phyloP scores from a whole-genome alignment of 805 yeast species.

The Teunomyces lycoperdinae region DNA sequence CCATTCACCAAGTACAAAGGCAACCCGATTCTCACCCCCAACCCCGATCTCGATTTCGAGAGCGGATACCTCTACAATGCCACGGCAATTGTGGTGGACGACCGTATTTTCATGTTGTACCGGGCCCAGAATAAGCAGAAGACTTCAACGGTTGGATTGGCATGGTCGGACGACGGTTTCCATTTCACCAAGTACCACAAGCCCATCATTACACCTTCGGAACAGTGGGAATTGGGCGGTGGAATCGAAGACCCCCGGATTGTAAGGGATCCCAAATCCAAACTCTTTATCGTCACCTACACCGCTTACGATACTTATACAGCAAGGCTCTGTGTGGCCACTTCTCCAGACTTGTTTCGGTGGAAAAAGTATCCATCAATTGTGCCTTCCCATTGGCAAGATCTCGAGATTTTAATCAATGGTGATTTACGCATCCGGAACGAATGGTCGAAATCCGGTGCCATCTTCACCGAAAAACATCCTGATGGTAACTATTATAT shows the following conservation, averaged over 20 bases:
- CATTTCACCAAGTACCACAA: slow-evolving; percentile 26
- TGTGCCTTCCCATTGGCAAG: slow-evolving; percentile 30
- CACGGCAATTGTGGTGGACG: slow-evolving; percentile 39
- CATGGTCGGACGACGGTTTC: slow-evolving; percentile 41
- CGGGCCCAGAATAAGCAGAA: slow-evolving; percentile 37
- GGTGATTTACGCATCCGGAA: slow-evolving; percentile 26
- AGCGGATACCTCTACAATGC: slow-evolving; percentile 41
- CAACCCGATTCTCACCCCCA: slow-evolving; percentile 38
- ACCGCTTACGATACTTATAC: slow-evolving; percentile 35
- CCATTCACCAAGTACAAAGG: slow-evolving; percentile 34
- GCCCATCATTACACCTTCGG: slow-evolving; percentile 36
- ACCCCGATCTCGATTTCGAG: slow-evolving; percentile 37
- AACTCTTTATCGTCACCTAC: slow-evolving; percentile 37
- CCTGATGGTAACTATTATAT: slow-evolving; percentile 37
- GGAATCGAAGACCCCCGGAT: slow-evolving; percentile 45
- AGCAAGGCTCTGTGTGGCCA: slow-evolving; percentile 42
- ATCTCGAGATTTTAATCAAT: slow-evolving; percentile 24
- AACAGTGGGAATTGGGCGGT: slow-evolving; percentile 39
- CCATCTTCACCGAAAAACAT: slow-evolving; percentile 31
- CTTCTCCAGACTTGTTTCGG: slow-evolving; percentile 30
- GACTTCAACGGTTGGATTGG: slow-evolving; percentile 36
- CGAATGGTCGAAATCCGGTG: slow-evolving; percentile 44
- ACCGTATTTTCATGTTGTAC: slow-evolving; percentile 34
- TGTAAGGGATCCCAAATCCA: slow-evolving; percentile 34
- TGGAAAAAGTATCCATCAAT: slow-evolving; percentile 40